phyloP scores from a whole-genome alignment of 2,329 filamentous ascomycete genomes.

The Talaromyces funiculosus region DNA sequence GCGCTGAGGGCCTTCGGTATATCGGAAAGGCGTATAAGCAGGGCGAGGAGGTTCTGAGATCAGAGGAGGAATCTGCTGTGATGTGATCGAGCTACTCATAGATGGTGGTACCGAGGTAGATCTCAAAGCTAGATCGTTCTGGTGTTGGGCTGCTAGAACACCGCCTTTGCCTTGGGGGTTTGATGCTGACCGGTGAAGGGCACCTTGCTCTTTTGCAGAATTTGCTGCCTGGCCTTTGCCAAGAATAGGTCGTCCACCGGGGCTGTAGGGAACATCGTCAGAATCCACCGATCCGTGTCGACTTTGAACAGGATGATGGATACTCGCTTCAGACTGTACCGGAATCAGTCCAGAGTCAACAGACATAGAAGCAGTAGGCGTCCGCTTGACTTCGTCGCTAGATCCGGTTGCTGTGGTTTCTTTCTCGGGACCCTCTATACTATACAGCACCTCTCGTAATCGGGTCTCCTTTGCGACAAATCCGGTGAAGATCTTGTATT shows the following conservation, averaged over 20 bases:
- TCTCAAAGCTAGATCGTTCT: conserved; percentile 14
- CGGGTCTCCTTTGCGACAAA: conserved; percentile 47
- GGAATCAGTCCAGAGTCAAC: conserved; percentile 28
- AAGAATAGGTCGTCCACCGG: conserved; percentile 49
- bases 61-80: conserved; percentile 25
- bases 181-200: conserved; percentile 24
- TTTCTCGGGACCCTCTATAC: conserved; percentile 33
- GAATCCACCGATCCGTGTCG: conserved; percentile 1
- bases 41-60: conserved; percentile 34
- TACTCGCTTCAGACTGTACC: conserved; percentile 24
- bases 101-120: conserved; percentile 25
- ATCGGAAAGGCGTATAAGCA: conserved; percentile 43
- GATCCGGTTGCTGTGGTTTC: conserved; percentile 10
- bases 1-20: conserved; percentile 38
- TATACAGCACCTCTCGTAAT: conserved; percentile 45
- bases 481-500: conserved; percentile 49
- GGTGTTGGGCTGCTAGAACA: neutral
- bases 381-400: conserved; percentile 16
- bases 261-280: conserved; percentile 44
- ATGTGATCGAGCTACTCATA: conserved; percentile 15
- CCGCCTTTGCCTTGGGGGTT: conserved; percentile 18
- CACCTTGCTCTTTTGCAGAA: conserved; percentile 11
- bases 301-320: conserved; percentile 15
- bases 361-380: neutral
- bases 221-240: conserved; percentile 17